Evolutionary conservation across 164 flowering plant genomes (phyloP), one percentile per base, ranked within the genome.

Genomic region (Vitis rupestris): DNA sequence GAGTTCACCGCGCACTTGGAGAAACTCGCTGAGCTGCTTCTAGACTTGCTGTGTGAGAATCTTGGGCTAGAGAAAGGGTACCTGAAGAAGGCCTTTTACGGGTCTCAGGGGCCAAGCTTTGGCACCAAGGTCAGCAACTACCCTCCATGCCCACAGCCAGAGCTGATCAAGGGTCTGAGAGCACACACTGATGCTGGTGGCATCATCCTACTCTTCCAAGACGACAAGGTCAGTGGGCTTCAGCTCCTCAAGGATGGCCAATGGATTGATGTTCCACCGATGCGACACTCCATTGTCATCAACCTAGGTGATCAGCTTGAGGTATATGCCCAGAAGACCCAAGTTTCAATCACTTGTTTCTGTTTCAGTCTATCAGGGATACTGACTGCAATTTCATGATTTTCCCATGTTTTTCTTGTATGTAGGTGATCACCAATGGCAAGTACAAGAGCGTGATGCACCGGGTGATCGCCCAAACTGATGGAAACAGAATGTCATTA

Each of bases 141-240:
- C 81, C 97, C 96, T n/a, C 92, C 96, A 3, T 92, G 94, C 70
- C 98, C 96, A 0, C 81, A 81, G 37, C 98, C 98, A 10, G 94
- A 92, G 16, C 88, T 90, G 9, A 78, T 94, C 76, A 92, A 90
- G 78, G 97, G 97, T 9, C 92, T 90, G 15, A 75, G 98, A 10
- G 94, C 94, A 50, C 98, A 93, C 86, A 93, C 97, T 10, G 98
- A 93, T 70, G 98, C 98, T 10, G 98, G 98, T n/a, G 98, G 97
- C 70, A 29, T 93, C 79, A 86, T 91, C 78, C 75, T 90, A 1
- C 92, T 94, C 66, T 92, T 94, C 83, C 97, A 90, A 65, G 97
- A 94, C 67, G 94, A 90, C 76, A 74, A 80, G 61, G 97, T 94
- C 72, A 82, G 91, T 63, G 98, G 98, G 17, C 92, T 94, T 17